Evolutionary conservation across 75 land plant genomes (phyloP).

Genomic region (Selaginella moellendorffii): DNA sequence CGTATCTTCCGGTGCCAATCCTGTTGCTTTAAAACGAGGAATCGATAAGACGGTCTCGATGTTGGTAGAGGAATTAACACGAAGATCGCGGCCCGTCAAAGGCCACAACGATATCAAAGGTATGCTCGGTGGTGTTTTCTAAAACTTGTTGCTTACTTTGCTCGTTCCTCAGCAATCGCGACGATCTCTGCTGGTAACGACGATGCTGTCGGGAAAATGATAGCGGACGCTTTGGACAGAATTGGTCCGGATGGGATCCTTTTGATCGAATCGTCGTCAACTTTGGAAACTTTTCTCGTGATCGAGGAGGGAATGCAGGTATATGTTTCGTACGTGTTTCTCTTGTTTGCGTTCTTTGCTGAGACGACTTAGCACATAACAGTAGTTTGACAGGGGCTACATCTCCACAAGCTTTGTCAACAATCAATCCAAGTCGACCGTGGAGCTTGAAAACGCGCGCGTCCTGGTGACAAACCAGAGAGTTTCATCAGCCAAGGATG

Average conservation of each 20-base stretch:
- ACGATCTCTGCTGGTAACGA: slow-evolving; percentile 6
- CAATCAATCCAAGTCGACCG: not conserved
- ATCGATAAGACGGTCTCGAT: not conserved
- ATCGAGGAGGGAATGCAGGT: slow-evolving; percentile 6
- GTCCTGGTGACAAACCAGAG: not conserved
- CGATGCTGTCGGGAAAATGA: slow-evolving; percentile 3
- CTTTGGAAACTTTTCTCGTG: not conserved
- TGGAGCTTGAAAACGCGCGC: not conserved
- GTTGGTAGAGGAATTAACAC: not conserved
- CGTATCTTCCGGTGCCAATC: not conserved
- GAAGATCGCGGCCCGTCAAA: not conserved
- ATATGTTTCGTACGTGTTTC: not conserved
- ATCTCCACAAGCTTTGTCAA: not conserved
- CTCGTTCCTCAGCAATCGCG: not conserved
- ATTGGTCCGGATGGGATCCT: not conserved
- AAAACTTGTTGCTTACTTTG: not conserved
- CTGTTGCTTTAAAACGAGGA: not conserved
- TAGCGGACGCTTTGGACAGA: slow-evolving; percentile 5
- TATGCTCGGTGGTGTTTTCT: not conserved
- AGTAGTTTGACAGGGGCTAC: not conserved
- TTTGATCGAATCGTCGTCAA: not conserved
- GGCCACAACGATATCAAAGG: not conserved
- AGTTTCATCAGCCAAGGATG: not conserved
- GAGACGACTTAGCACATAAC: too few species aligned
- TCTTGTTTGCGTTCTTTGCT: not conserved